Conservation (phyloP, 345 rosid species). For the Eucalyptus camaldulensis region DNA sequence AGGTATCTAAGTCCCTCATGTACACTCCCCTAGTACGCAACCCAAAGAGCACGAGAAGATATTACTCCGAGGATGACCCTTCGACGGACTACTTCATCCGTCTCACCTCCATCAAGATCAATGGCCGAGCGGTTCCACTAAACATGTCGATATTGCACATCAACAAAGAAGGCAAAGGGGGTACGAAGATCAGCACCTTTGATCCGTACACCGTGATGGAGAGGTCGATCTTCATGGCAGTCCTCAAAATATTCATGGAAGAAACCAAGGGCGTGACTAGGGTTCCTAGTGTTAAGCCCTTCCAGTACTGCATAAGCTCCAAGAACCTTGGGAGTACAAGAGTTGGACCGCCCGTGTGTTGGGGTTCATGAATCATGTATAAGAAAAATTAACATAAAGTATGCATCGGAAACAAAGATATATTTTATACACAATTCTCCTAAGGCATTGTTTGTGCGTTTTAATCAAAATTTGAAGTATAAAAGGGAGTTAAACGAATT, state of each 20-base stretch:
- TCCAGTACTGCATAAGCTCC: conserved; percentile 43
- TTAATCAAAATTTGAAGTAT: too few species aligned
- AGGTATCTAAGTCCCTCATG: conserved; percentile 14
- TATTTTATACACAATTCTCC: too few species aligned
- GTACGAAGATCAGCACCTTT: conserved; percentile 68
- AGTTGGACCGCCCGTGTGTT: conserved; percentile 12
- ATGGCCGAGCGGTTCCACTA: conserved; percentile 12
- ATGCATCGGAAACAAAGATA: too few species aligned
- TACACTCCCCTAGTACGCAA: conserved; percentile 29
- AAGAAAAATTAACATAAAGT: too few species aligned
- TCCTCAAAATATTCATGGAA: conserved; percentile 19
- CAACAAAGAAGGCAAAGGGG: conserved; percentile 25
- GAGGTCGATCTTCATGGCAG: conserved; percentile 35
- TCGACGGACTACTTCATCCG: conserved; percentile 31
- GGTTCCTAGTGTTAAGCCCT: conserved; percentile 30
- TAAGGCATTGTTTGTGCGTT: too few species aligned
- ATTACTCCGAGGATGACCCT: neutral
- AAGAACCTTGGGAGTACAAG: conserved; percentile 26
- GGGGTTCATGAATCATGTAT: too few species aligned
- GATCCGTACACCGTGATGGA: conserved; percentile 52
- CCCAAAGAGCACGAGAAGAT: conserved; percentile 10
- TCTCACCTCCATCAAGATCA: conserved; percentile 20
- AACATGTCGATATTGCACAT: conserved; percentile 16
- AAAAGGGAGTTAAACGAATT: too few species aligned
- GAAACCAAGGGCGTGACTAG: conserved; percentile 27